These are phyloP conservation scores for Termitomyces eurrhizus DNA, from an alignment of 768 basidiomycete species.

Conservation along the genomic window DNA sequence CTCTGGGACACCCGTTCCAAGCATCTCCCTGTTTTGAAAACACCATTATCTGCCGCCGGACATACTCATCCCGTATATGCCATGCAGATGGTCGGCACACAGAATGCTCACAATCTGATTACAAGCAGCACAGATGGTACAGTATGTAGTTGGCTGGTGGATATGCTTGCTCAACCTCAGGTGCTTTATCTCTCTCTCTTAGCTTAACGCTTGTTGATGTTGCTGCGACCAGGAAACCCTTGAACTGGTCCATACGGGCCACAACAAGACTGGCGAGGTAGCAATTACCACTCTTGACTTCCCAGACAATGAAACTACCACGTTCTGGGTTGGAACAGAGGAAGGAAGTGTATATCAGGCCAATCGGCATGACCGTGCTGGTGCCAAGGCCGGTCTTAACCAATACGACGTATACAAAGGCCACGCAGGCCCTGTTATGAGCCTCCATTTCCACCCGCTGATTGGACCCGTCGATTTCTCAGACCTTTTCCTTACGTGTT, in stretches of 20 bases:
- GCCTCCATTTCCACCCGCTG: conserved; percentile 91
- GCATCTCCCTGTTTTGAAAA: conserved; percentile 93
- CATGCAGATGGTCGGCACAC: conserved; percentile 97
- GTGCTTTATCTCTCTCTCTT: conserved; percentile 32
- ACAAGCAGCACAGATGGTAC: conserved; percentile 96
- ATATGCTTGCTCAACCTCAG: conserved; percentile 98
- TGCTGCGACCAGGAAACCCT: conserved; percentile 73
- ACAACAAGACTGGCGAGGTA: conserved; percentile 96
- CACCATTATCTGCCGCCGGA: conserved; percentile 91
- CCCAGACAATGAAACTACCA: conserved; percentile 93
- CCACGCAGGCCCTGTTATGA: conserved; percentile 91
- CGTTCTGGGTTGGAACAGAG: conserved; percentile 97
- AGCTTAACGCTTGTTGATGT: neutral
- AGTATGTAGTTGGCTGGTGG: conserved; percentile 96
- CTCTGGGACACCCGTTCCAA: conserved; percentile 98
- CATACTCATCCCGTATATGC: conserved; percentile 99
- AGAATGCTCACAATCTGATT: conserved; percentile 97
- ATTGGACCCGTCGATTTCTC: conserved; percentile 92
- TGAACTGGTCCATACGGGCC: conserved; percentile 82
- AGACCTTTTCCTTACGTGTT: conserved; percentile 89
- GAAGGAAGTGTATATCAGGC: conserved; percentile 98
- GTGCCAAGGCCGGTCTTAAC: conserved; percentile 93
- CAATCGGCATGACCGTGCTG: conserved; percentile 94
- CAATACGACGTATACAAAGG: conserved; percentile 91
- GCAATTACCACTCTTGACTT: conserved; percentile 93